phyloP scores from a whole-genome alignment of 163 green algal species.

The Chlamydomonas reinhardtii region DNA sequence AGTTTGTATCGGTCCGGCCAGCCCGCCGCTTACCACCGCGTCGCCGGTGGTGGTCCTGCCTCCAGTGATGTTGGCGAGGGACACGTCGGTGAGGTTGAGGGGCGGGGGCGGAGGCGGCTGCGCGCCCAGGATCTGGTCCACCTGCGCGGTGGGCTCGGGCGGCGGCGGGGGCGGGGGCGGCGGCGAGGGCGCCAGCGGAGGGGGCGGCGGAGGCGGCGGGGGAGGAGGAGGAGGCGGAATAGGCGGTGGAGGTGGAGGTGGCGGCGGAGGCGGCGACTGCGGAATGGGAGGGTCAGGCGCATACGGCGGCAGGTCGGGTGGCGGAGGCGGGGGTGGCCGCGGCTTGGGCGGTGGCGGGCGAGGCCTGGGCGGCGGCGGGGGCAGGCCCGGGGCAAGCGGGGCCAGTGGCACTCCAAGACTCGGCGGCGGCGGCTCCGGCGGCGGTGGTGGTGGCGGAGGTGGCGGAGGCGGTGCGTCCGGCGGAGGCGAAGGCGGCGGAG shows the following conservation, averaged over 20 bases:
- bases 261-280: conserved; percentile 6
- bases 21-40: background rate
- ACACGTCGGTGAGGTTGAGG: background rate
- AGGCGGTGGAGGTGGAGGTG: background rate
- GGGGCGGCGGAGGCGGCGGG: conserved; percentile 12
- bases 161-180: conserved; percentile 20
- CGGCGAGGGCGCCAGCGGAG: conserved; percentile 1
- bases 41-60: background rate
- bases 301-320: conserved; percentile 10
- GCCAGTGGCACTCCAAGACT: background rate
- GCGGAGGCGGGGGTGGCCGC: conserved; percentile 9
- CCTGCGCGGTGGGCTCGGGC: background rate
- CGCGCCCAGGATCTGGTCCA: background rate
- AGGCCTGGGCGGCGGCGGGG: background rate
- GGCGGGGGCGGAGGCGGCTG: background rate
- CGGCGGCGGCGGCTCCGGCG: background rate
- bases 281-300: conserved; percentile 15
- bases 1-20: background rate
- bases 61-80: conserved; percentile 4
- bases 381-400: background rate
- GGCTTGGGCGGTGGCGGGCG: background rate
- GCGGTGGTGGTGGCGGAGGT: conserved; percentile 9
- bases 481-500: background rate
- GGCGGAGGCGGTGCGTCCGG: conserved; percentile 1
- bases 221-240: background rate